phyloP scores from a whole-genome alignment of 2,329 filamentous ascomycete species.

The Penicillium aurantiogriseum region DNA sequence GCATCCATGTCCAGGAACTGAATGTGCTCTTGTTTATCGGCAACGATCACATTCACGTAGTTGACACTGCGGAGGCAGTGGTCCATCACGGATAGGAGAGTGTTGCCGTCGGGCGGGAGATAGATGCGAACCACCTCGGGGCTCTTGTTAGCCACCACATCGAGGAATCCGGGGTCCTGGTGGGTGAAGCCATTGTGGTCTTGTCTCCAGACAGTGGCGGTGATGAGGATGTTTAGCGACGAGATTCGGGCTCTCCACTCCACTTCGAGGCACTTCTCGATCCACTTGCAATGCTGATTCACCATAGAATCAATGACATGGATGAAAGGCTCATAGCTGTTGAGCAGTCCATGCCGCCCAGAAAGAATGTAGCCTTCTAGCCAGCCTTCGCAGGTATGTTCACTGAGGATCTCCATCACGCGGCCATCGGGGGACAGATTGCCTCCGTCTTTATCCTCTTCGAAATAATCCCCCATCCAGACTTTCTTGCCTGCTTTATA shows the following conservation, averaged over 20 bases:
- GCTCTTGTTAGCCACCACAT: slow-evolving; percentile 75
- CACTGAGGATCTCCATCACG: slow-evolving; percentile 82
- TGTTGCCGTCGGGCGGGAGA: slow-evolving; percentile 76
- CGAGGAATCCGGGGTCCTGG: slow-evolving; percentile 76
- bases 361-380: slow-evolving; percentile 75
- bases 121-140: slow-evolving; percentile 79
- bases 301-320: slow-evolving; percentile 85
- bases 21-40: slow-evolving; percentile 76
- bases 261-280: slow-evolving; percentile 77
- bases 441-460: slow-evolving; percentile 71
- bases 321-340: slow-evolving; percentile 80
- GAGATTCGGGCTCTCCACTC: slow-evolving; percentile 72
- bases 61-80: slow-evolving; percentile 72
- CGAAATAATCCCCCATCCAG: slow-evolving; percentile 76
- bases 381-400: slow-evolving; percentile 78
- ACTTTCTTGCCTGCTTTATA: slow-evolving; percentile 76
- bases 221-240: slow-evolving; percentile 76
- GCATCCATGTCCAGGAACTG: slow-evolving; percentile 73
- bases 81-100: slow-evolving; percentile 70
- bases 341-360: slow-evolving; percentile 72
- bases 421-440: slow-evolving; percentile 67
- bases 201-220: slow-evolving; percentile 76
- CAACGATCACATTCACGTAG: slow-evolving; percentile 78
- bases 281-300: slow-evolving; percentile 82
- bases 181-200: slow-evolving; percentile 84